phyloP scores from a whole-genome alignment of 306 rosid genomes.

The Cicer cuneatum region DNA sequence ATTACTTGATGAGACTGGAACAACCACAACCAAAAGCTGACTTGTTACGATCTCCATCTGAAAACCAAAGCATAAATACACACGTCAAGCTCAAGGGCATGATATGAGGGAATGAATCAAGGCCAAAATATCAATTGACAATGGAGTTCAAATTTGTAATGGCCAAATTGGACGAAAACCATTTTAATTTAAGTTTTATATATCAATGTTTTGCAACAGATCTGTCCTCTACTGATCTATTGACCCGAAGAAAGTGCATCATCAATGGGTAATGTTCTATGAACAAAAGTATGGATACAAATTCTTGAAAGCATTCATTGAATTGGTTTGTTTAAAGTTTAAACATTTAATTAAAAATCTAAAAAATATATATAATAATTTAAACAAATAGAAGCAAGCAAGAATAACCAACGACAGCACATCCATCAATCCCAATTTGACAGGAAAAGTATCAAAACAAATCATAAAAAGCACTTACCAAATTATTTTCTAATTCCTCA shows the following conservation, averaged over 20 bases:
- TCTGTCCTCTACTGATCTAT: not conserved
- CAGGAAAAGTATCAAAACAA: conserved; percentile 15
- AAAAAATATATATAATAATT: not conserved
- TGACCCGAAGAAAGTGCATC: conserved; percentile 5
- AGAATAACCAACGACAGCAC: conserved; percentile 21
- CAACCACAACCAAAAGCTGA: conserved; percentile 12
- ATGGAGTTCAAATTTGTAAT: not conserved
- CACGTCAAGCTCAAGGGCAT: conserved; percentile 7
- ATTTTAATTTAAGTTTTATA: not conserved
- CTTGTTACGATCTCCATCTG: conserved; percentile 40
- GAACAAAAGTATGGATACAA: not conserved
- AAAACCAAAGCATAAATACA: conserved; percentile 17
- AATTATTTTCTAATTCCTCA: conserved; percentile 33
- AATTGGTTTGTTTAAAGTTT: not conserved
- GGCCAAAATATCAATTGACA: conserved; percentile 29
- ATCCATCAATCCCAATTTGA: conserved; percentile 26
- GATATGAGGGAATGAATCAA: conserved; percentile 4
- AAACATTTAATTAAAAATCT: not conserved
- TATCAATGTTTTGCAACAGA: not conserved
- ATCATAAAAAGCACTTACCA: conserved; percentile 29
- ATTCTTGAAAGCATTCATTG: not conserved
- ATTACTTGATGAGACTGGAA: conserved; percentile 31
- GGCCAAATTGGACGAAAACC: not conserved
- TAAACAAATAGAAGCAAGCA: not conserved
- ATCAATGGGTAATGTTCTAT: not conserved